Conservation (phyloP, 1,284 basidiomycete genomes). For the Schizophyllum commune region DNA sequence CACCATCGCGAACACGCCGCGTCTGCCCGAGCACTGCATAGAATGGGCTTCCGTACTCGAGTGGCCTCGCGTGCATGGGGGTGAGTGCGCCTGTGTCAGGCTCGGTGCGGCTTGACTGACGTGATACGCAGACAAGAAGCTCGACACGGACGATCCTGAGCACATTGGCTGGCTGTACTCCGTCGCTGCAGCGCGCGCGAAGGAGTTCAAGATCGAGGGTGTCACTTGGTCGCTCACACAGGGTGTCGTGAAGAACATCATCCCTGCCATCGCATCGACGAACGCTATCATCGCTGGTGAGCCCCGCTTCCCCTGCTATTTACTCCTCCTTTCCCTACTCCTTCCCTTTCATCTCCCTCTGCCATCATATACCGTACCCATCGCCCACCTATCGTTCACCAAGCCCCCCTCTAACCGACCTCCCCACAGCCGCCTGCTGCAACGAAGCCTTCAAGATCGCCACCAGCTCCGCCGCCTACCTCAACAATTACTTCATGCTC, state of each 20-base stretch:
- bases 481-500: constrained; percentile 98
- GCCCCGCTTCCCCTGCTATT: constrained; percentile 2
- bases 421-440: constrained; percentile 80
- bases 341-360: too few relatives aligned
- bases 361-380: too few relatives aligned
- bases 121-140: constrained; percentile 63
- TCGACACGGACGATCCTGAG: constrained; percentile 95
- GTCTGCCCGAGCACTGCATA: constrained; percentile 97
- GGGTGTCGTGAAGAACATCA: constrained; percentile 99
- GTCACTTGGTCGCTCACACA: constrained; percentile 98
- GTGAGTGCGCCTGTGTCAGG: constrained; percentile 38
- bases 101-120: background rate
- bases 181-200: constrained; percentile 73
- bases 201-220: constrained; percentile 93
- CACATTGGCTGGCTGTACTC: constrained; percentile 94
- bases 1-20: constrained; percentile 98
- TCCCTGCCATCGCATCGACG: constrained; percentile 95
- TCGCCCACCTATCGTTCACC: background rate
- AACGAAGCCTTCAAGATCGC: constrained; percentile 99
- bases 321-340: background rate
- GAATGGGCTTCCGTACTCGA: constrained; percentile 99
- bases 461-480: constrained; percentile 86
- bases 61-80: constrained; percentile 90
- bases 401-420: background rate
- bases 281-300: constrained; percentile 92